Evolutionary conservation across 2,329 filamentous ascomycete species (phyloP), one percentile per base, ranked within the genome.

Genomic region (Neospermospora avenae): DNA sequence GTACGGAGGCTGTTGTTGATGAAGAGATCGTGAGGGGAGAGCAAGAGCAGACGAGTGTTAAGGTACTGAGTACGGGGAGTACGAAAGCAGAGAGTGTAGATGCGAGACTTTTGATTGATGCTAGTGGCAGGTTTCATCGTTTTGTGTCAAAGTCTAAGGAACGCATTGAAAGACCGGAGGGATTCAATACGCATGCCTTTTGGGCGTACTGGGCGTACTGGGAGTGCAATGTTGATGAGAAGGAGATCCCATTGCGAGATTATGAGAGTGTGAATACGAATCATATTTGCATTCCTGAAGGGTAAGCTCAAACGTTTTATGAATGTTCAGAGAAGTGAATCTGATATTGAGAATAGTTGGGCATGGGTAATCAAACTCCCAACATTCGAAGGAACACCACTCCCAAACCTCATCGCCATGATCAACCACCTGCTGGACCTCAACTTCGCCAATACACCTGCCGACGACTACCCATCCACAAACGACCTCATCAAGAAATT

Each of bases 211-310:
- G 65, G 65, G 65, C 58, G 4, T 69, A 71, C 59, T 70, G 65
- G 49, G 54, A 63, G 8, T 53, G 53, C 13, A 28, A 54, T n/a
- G 55, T 59, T 11, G 64, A 69, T 24, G 67, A 70, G 44, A 60
- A 44, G 35, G 57, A 69, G n/a, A 64, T 70, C 41, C 65, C 65
- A 4, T 60, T 70, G n/a, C 54, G 60, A 20, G 39, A 63, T 57
- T 70, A 65, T 37, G 64, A 70, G 20, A 63, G 63, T 35, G 59
- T 60, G n/a, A 65, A 69, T 44, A 71, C 68, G 4, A 71, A 71
- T 20, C 69, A 71, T 52, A 62, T 71, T 18, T 71, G 69, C 54
- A 54, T 70, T 18, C 57, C 67, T 20, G 69, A 71, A 60, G 70
- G 69, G 60, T 63, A 51, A 24, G 55, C 49, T 37, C 10, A 13